phyloP scores from a whole-genome alignment of 768 basidiomycete genomes.

The Russula abietina region DNA sequence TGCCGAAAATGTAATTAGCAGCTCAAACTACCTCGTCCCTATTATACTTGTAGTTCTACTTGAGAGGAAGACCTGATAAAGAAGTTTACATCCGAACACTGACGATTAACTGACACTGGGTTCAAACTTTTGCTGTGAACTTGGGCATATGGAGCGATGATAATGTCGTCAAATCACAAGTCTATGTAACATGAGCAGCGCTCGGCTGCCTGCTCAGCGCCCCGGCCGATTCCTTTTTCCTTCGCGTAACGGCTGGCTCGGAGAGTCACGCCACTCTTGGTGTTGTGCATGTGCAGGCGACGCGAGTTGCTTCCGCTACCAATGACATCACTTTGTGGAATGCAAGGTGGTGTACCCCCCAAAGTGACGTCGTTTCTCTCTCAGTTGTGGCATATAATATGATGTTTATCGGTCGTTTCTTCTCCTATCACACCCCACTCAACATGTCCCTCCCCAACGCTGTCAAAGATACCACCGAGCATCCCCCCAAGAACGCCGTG shows the following conservation, averaged over 20 bases:
- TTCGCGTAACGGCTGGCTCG: too few species aligned
- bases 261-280: not conserved
- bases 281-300: not conserved
- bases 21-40: not conserved
- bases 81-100: too few species aligned
- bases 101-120: too few species aligned
- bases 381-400: not conserved
- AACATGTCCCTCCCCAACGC: constrained; percentile 65
- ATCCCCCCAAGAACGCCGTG: constrained; percentile 50
- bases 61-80: too few species aligned
- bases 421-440: not conserved
- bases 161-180: too few species aligned
- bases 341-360: not conserved
- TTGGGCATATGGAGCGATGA: too few species aligned
- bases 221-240: too few species aligned
- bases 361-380: constrained; percentile 1
- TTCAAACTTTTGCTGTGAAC: not conserved
- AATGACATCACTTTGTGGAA: constrained; percentile 13
- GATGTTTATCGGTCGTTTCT: not conserved
- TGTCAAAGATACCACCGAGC: constrained; percentile 51
- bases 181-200: too few species aligned
- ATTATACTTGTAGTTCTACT: not conserved
- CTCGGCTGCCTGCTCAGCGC: too few species aligned
- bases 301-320: not conserved
- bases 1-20: not conserved